Evolutionary conservation across 768 basidiomycete genomes (phyloP).

Genomic region (Mycena kentingensis): DNA sequence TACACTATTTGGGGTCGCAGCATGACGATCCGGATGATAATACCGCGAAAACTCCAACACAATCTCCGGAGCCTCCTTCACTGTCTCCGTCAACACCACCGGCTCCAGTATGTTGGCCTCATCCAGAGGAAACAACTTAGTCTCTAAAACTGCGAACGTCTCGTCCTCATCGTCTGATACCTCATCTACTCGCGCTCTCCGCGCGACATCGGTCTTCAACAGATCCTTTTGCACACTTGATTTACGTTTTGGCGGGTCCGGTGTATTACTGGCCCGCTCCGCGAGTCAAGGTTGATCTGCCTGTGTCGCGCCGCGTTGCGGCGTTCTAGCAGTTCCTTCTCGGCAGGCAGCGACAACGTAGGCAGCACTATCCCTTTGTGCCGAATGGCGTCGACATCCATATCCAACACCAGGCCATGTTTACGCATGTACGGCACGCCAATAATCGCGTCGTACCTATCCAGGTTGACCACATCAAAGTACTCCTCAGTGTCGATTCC

Average conservation of each 20-base stretch:
- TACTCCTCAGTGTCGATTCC: conserved; percentile 16
- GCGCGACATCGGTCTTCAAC: too few species aligned
- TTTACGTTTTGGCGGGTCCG: background rate
- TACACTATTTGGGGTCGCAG: background rate
- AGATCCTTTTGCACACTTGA: too few species aligned
- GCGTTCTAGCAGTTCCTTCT: background rate
- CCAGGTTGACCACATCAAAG: conserved; percentile 38
- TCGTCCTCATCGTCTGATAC: conserved; percentile 1
- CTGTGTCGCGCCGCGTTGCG: background rate
- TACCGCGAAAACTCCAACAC: background rate
- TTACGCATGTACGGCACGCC: conserved; percentile 36
- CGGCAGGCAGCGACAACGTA: background rate
- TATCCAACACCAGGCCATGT: conserved; percentile 30
- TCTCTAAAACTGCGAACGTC: background rate
- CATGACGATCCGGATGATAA: background rate
- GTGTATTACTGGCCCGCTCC: background rate
- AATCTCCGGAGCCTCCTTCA: background rate
- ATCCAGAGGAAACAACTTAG: background rate
- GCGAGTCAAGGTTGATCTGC: conserved; percentile 1
- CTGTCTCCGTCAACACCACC: background rate
- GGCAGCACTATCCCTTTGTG: conserved; percentile 6
- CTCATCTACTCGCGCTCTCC: background rate
- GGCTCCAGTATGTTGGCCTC: background rate
- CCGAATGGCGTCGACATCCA: conserved; percentile 18
- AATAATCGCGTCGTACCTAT: conserved; percentile 38